These are phyloP conservation scores for Lactarius hengduanensis DNA, from an alignment of 768 basidiomycete genomes.

Conservation along the genomic window DNA sequence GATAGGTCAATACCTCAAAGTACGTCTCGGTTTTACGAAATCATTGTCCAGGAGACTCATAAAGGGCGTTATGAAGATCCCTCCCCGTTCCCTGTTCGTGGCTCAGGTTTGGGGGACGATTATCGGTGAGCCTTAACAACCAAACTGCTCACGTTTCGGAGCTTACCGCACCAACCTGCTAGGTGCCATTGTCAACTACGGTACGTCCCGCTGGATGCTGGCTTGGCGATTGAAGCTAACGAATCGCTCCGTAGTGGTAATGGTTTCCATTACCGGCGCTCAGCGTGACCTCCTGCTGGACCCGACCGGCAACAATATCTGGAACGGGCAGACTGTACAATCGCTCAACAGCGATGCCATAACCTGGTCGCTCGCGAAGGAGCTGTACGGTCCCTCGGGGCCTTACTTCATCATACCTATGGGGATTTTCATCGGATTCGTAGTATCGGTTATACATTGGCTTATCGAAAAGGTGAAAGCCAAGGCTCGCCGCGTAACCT, in stretches of 20 bases:
- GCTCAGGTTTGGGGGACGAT: conserved; percentile 68
- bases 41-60: background rate
- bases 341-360: conserved; percentile 56
- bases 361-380: conserved; percentile 62
- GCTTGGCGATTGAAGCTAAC: conserved; percentile 30
- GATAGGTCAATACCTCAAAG: conserved; percentile 47
- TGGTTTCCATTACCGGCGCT: conserved; percentile 51
- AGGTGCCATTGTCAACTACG: conserved; percentile 40
- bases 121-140: conserved; percentile 38
- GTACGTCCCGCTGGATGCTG: conserved; percentile 23
- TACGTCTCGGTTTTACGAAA: background rate
- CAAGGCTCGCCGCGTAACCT: background rate
- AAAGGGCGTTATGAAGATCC: conserved; percentile 46
- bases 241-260: conserved; percentile 45
- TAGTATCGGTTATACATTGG: conserved; percentile 53
- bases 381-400: conserved; percentile 52
- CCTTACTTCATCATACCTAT: conserved; percentile 59
- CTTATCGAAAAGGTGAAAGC: conserved; percentile 47
- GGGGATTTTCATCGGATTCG: conserved; percentile 54
- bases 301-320: conserved; percentile 58
- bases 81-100: conserved; percentile 63
- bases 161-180: background rate
- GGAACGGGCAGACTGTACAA: conserved; percentile 44
- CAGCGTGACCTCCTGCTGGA: conserved; percentile 54
- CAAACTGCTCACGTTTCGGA: background rate